Conservation (phyloP, 257 asterid species). For the Cordia subcordata region DNA sequence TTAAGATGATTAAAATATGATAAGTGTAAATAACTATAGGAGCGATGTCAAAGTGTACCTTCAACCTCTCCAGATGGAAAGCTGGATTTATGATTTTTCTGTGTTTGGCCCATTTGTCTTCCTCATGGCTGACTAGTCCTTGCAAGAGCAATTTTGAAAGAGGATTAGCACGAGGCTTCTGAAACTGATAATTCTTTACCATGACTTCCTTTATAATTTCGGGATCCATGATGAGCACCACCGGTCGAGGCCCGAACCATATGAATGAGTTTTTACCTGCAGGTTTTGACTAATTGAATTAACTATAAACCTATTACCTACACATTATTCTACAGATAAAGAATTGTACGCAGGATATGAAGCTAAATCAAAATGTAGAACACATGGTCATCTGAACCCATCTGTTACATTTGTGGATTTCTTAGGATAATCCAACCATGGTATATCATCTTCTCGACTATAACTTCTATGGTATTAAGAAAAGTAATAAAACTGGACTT, state of each 20-base stretch:
- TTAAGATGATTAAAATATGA: too few relatives aligned
- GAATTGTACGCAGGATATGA: too few relatives aligned
- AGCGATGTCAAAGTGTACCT: slow-evolving; percentile 18
- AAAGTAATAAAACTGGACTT: too few relatives aligned
- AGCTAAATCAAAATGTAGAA: too few relatives aligned
- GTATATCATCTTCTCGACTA: too few relatives aligned
- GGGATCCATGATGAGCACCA: slow-evolving; percentile 30
- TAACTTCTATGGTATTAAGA: too few relatives aligned
- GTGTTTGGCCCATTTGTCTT: slow-evolving; percentile 58
- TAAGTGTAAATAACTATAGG: background rate
- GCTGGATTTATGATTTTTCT: slow-evolving; percentile 59
- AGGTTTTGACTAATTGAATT: background rate
- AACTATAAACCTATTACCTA: too few relatives aligned
- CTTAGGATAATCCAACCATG: too few relatives aligned
- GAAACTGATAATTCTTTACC: slow-evolving; percentile 21
- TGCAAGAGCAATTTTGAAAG: slow-evolving; percentile 23
- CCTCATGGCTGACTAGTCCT: slow-evolving; percentile 33
- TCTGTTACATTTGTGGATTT: too few relatives aligned
- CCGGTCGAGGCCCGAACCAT: slow-evolving; percentile 56
- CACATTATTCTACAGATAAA: background rate
- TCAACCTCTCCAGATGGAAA: slow-evolving; percentile 50
- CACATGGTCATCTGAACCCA: too few relatives aligned
- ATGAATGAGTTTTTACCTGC: slow-evolving; percentile 41
- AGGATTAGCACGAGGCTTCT: slow-evolving; percentile 38
- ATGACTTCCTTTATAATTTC: slow-evolving; percentile 45